A percentile compares a stretch with the other conserved stretches of the same genome.
Evolutionary conservation across 257 asterid genomes (phyloP).

Genomic region (Solanum stenotomum): DNA sequence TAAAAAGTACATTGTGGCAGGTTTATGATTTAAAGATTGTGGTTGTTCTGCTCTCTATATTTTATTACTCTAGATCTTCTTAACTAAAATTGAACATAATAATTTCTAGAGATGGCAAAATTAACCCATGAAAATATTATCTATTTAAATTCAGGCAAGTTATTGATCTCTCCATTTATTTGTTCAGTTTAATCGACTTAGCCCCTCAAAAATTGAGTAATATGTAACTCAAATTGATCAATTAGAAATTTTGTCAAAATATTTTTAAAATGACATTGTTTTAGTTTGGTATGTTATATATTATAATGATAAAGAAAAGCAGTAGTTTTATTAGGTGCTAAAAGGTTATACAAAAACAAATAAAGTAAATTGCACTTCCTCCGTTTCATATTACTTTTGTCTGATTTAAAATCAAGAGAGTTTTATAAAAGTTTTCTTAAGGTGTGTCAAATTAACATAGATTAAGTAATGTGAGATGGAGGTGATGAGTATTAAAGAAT

Average conservation of each 20-base stretch:
- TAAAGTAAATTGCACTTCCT: not conserved
- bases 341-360: not conserved
- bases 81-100: not conserved
- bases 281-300: not conserved
- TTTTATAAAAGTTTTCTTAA: too few species aligned
- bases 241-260: not conserved
- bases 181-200: not conserved
- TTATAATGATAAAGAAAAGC: not conserved
- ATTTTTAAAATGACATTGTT: not conserved
- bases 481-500: not conserved
- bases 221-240: not conserved
- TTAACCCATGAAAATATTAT: not conserved
- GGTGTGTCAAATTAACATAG: too few species aligned
- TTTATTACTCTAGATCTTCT: not conserved
- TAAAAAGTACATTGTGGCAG: not conserved
- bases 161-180: not conserved
- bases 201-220: not conserved
- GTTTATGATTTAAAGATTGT: not conserved
- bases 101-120: not conserved
- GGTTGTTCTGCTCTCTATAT: not conserved
- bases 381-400: too few species aligned
- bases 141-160: not conserved
- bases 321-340: not conserved
- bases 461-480: not conserved
- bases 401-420: not conserved